phyloP scores from a whole-genome alignment of 768 basidiomycete species.

The Nidula microcarpa region DNA sequence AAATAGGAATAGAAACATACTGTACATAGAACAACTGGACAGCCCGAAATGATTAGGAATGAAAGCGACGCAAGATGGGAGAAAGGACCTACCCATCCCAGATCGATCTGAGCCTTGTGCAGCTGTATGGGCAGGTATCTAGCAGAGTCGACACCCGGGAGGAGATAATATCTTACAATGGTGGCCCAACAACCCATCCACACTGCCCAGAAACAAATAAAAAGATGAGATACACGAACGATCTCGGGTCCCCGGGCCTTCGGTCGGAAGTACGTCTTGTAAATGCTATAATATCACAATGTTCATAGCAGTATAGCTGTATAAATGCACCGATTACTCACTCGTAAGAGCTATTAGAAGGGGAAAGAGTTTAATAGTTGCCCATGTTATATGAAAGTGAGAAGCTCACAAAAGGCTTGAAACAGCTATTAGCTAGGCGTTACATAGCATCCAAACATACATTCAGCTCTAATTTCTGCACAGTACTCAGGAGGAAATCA shows the following conservation, averaged over 20 bases:
- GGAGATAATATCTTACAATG: slow-evolving; percentile 21
- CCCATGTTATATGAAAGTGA: slow-evolving; percentile 2
- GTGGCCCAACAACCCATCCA: slow-evolving; percentile 41
- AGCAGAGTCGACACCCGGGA: background rate
- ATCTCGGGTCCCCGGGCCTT: slow-evolving; percentile 33
- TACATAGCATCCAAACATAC: too few relatives aligned
- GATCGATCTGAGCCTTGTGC: slow-evolving; percentile 38
- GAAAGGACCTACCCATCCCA: slow-evolving; percentile 37
- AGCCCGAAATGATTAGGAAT: background rate
- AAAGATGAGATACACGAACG: slow-evolving; percentile 33
- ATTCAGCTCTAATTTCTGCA: background rate
- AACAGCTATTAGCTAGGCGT: slow-evolving; percentile 34
- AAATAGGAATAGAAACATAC: slow-evolving; percentile 16
- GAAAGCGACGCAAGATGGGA: background rate
- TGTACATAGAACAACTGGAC: slow-evolving; percentile 40
- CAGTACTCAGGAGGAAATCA: slow-evolving; percentile 1
- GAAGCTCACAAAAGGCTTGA: slow-evolving; percentile 35
- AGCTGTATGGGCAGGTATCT: slow-evolving; percentile 20
- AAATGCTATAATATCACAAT: slow-evolving; percentile 17
- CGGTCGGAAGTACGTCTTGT: slow-evolving; percentile 33
- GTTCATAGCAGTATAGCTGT: background rate
- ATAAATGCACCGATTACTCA: slow-evolving; percentile 15
- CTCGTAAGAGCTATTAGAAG: slow-evolving; percentile 38
- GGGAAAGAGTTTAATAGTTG: background rate
- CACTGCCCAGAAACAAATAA: slow-evolving; percentile 38